A percentile compares a stretch with the other conserved stretches of the same genome.
These are phyloP conservation scores for Rhizopogon rudus DNA, from an alignment of 768 basidiomycete species.

Conservation along the genomic window DNA sequence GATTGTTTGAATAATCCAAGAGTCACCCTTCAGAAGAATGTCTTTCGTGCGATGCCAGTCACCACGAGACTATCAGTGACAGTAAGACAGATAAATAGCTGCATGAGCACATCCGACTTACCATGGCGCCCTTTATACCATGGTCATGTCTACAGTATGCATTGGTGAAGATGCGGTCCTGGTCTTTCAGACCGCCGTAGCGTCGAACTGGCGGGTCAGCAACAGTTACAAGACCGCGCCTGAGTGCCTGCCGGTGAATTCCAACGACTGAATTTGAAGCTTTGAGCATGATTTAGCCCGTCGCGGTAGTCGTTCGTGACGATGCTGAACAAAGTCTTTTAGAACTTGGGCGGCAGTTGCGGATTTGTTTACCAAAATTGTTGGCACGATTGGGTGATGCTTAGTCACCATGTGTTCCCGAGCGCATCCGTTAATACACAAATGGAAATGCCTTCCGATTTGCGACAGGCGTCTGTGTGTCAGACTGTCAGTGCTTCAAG, in stretches of 20 bases:
- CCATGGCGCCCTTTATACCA: constrained; percentile 88
- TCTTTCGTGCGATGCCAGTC: constrained; percentile 99
- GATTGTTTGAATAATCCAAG: constrained; percentile 94
- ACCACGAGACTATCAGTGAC: constrained; percentile 63
- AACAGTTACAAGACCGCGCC: constrained; percentile 57
- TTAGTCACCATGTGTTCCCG: background rate
- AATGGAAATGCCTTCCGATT: no score
- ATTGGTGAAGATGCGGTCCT: constrained; percentile 93
- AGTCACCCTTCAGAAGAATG: constrained; percentile 90
- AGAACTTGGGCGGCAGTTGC: background rate
- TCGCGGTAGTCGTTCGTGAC: constrained; percentile 10
- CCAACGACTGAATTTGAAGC: constrained; percentile 21
- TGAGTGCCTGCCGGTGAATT: constrained; percentile 13
- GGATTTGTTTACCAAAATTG: constrained; percentile 1
- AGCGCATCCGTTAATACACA: background rate
- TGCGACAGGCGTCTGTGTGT: no score
- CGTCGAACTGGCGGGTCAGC: constrained; percentile 82
- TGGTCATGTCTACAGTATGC: constrained; percentile 85
- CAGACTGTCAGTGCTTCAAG: no score
- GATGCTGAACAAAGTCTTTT: background rate
- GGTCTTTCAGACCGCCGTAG: constrained; percentile 93
- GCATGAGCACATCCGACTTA: constrained; percentile 29
- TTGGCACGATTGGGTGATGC: background rate
- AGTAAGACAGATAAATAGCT: constrained; percentile 2
- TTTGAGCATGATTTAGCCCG: constrained; percentile 21